phyloP scores from a whole-genome alignment of 441 rosid genomes.

The Metrosideros polymorpha region DNA sequence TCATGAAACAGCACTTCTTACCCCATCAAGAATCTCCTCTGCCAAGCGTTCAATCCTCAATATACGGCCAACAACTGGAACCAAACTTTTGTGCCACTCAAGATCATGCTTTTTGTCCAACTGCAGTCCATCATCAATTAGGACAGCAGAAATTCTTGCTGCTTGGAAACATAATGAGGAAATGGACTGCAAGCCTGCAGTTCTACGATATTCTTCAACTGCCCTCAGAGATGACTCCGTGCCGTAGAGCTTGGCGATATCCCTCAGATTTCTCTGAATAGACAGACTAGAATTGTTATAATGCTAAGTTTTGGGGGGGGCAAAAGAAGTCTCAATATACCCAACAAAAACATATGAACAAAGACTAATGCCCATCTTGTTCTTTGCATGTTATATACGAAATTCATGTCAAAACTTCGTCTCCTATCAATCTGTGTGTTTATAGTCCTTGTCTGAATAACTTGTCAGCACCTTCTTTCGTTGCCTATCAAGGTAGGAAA shows the following conservation, averaged over 20 bases:
- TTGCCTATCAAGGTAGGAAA: neutral
- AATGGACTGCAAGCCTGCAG: slow-evolving; percentile 43
- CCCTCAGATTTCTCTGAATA: slow-evolving; percentile 73
- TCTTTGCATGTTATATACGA: neutral
- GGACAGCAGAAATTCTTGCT: slow-evolving; percentile 60
- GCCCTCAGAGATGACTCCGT: slow-evolving; percentile 48
- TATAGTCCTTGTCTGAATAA: neutral
- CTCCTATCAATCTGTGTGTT: neutral
- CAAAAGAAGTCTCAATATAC: neutral
- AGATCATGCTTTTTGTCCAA: slow-evolving; percentile 64
- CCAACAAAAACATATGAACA: neutral
- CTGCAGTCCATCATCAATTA: slow-evolving; percentile 81
- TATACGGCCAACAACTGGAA: slow-evolving; percentile 70
- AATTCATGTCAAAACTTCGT: neutral
- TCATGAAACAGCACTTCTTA: slow-evolving; percentile 13
- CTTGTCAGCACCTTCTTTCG: neutral
- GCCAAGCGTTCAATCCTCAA: slow-evolving; percentile 77
- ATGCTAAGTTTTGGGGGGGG: neutral
- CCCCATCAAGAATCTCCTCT: slow-evolving; percentile 64
- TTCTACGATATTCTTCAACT: slow-evolving; percentile 56
- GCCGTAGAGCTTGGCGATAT: slow-evolving; percentile 68
- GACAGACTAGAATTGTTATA: neutral
- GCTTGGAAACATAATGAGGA: slow-evolving; percentile 57
- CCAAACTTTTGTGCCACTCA: slow-evolving; percentile 54
- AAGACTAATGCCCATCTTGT: neutral